Evolutionary conservation across 495 filamentous ascomycete species (phyloP).

Genomic region (Diplogelasinospora grovesii): DNA sequence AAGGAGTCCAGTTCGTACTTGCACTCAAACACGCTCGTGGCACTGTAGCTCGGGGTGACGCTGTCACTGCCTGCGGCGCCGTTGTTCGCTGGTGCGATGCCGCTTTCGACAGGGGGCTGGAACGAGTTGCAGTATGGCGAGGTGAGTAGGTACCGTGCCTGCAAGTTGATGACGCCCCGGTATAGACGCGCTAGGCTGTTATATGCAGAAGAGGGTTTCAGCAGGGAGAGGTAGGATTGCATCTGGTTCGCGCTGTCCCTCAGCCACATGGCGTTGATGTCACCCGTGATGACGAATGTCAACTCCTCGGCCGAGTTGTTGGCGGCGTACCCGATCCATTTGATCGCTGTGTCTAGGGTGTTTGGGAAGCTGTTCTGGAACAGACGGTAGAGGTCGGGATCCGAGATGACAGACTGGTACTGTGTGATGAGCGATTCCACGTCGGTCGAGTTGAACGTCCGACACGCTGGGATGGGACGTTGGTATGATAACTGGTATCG

Average conservation of each 20-base stretch:
- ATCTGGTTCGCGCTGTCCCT: slow-evolving; percentile 63
- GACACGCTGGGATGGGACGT: slow-evolving; percentile 49
- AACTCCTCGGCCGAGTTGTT: slow-evolving; percentile 39
- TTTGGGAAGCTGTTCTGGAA: slow-evolving; percentile 62
- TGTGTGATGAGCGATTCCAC: slow-evolving; percentile 49
- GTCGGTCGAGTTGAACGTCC: slow-evolving; percentile 51
- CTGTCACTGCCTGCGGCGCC: slow-evolving; percentile 11
- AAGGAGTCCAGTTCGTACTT: slow-evolving; percentile 66
- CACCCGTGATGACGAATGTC: slow-evolving; percentile 45
- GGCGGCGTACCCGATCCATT: slow-evolving; percentile 51
- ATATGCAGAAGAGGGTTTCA: slow-evolving; percentile 37
- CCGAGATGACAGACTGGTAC: slow-evolving; percentile 43
- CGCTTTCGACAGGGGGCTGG: slow-evolving; percentile 53
- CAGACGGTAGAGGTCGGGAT: slow-evolving; percentile 59
- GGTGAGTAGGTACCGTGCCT: slow-evolving; percentile 53
- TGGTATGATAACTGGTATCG: slow-evolving; percentile 46
- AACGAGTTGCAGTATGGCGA: slow-evolving; percentile 61
- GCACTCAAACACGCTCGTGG: slow-evolving; percentile 37
- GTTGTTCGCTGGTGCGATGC: slow-evolving; percentile 21
- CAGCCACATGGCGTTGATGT: slow-evolving; percentile 76
- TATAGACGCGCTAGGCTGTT: slow-evolving; percentile 52
- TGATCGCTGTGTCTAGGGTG: slow-evolving; percentile 61
- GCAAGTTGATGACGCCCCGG: slow-evolving; percentile 60
- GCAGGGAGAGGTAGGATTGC: slow-evolving; percentile 53
- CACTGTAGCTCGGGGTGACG: slow-evolving; percentile 15